These are phyloP conservation scores for Castanea crenata DNA, from an alignment of 306 rosid species.

Conservation along the genomic window DNA sequence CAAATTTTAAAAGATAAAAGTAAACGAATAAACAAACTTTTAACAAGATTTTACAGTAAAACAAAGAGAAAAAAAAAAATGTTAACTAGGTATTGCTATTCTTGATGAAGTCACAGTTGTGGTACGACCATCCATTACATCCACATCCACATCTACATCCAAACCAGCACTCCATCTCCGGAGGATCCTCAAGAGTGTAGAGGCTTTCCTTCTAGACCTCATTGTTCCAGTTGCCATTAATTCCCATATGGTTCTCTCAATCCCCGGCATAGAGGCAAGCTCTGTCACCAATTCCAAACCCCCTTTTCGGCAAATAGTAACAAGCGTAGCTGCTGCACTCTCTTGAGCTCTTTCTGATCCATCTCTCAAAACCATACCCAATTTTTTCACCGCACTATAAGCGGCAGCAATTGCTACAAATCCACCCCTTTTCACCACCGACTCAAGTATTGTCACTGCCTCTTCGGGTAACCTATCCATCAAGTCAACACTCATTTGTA, in stretches of 20 bases:
- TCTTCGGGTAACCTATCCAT: constrained; percentile 69
- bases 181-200: constrained; percentile 67
- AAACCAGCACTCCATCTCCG: constrained; percentile 91
- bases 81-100: constrained; percentile 17
- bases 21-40: neutral
- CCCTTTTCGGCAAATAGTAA: constrained; percentile 73
- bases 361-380: constrained; percentile 54
- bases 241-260: constrained; percentile 88
- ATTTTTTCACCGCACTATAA: constrained; percentile 40
- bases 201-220: constrained; percentile 80
- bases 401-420: constrained; percentile 65
- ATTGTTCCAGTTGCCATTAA: constrained; percentile 71
- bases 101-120: constrained; percentile 22
- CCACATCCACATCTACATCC: constrained; percentile 14
- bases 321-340: constrained; percentile 84
- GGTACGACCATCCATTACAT: constrained; percentile 30
- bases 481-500: constrained; percentile 42
- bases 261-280: constrained; percentile 56
- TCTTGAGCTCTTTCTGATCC: constrained; percentile 82
- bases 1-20: neutral
- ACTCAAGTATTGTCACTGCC: constrained; percentile 68
- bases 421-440: constrained; percentile 84
- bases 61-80: neutral
- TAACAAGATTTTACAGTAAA: neutral
- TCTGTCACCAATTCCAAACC: constrained; percentile 81